Percentiles rank a stretch among this genome's conserved stretches.
These are phyloP conservation scores for Centrapalus pauciflorus DNA, from an alignment of 129 eudicot species.

Conservation along the genomic window DNA sequence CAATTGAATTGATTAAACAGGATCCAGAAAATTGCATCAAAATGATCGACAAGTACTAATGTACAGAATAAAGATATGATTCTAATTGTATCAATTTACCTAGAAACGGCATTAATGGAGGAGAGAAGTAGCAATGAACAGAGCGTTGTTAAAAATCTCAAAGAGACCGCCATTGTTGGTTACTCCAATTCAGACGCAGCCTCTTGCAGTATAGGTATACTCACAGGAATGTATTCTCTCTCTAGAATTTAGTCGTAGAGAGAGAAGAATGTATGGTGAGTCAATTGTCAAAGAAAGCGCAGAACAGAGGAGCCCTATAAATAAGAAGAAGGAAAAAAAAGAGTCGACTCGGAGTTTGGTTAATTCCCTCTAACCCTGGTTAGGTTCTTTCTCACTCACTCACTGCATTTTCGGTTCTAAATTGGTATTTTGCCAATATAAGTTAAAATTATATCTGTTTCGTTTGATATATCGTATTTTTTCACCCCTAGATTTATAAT, in stretches of 20 bases:
- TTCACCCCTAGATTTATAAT: too few relatives aligned
- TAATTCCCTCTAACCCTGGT: constrained; percentile 30
- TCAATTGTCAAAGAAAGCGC: constrained; percentile 1
- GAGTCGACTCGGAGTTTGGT: constrained; percentile 22
- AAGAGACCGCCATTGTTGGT: constrained; percentile 43
- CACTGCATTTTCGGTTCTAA: neutral
- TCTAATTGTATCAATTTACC: constrained; percentile 18
- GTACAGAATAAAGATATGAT: neutral
- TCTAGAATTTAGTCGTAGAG: constrained; percentile 4
- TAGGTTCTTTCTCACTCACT: constrained; percentile 29
- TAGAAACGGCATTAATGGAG: constrained; percentile 22
- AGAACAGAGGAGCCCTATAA: constrained; percentile 21
- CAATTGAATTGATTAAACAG: neutral
- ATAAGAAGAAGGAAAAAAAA: constrained; percentile 10
- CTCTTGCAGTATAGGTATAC: neutral
- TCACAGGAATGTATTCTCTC: neutral
- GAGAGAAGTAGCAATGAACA: constrained; percentile 31
- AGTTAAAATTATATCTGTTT: too few relatives aligned
- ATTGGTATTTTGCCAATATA: too few relatives aligned
- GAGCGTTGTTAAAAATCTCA: constrained; percentile 12
- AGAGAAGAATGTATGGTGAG: neutral
- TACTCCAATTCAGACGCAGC: neutral
- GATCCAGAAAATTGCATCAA: neutral
- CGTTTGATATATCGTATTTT: too few relatives aligned
- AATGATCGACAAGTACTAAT: neutral